These are phyloP conservation scores for Termitomyces sp. DNA, from an alignment of 768 basidiomycete species.

Conservation along the genomic window DNA sequence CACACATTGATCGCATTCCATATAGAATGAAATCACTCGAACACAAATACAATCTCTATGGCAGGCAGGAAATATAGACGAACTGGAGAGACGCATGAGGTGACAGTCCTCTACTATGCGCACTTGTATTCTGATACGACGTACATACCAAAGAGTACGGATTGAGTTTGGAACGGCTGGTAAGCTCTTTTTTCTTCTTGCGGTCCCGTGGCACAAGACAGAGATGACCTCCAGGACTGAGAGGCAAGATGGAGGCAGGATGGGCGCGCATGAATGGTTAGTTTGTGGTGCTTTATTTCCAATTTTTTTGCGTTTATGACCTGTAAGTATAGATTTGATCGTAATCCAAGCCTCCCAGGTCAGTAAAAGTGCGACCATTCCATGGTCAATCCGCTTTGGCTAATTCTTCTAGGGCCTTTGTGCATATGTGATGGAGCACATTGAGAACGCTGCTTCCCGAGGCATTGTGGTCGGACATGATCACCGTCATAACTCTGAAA, in stretches of 20 bases:
- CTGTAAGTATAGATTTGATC: conserved; percentile 50
- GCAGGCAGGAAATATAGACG: conserved; percentile 35
- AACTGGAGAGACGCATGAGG: conserved; percentile 59
- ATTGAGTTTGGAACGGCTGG: conserved; percentile 91
- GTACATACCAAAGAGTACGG: conserved; percentile 40
- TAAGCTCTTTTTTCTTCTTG: conserved; percentile 20
- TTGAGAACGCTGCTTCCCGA: conserved; percentile 47
- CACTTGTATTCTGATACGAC: neutral
- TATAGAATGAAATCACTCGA: conserved; percentile 48
- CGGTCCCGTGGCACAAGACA: neutral
- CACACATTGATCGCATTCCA: neutral
- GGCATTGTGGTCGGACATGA: conserved; percentile 87
- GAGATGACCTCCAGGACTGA: conserved; percentile 55
- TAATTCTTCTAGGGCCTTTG: conserved; percentile 59
- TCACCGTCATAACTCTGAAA: conserved; percentile 75
- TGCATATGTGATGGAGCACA: conserved; percentile 58
- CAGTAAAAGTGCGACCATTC: conserved; percentile 3
- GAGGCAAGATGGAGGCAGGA: conserved; percentile 84
- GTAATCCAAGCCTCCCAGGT: conserved; percentile 83
- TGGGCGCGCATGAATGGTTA: conserved; percentile 86
- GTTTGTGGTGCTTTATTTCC: neutral
- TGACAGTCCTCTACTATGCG: conserved; percentile 15
- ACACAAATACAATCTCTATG: conserved; percentile 46
- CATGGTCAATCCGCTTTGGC: neutral
- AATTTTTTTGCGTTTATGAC: neutral